These are phyloP conservation scores for Plantago rigida DNA, from an alignment of 305 asterid genomes.

Conservation along the genomic window DNA sequence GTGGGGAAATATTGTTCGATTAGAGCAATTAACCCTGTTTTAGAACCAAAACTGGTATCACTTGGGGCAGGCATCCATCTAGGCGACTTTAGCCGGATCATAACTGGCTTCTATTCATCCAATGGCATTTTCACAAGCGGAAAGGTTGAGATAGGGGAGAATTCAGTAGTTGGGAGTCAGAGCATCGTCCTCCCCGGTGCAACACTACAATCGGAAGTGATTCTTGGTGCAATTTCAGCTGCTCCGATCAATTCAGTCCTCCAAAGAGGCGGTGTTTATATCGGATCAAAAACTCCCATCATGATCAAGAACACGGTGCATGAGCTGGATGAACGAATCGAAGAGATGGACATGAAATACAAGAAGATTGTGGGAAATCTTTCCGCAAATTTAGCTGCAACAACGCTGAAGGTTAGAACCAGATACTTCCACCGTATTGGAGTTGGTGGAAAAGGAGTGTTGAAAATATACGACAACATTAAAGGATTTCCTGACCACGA, in stretches of 20 bases:
- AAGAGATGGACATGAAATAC: slow-evolving; percentile 67
- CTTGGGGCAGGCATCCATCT: slow-evolving; percentile 70
- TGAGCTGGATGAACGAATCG: slow-evolving; percentile 60
- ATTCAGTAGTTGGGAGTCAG: slow-evolving; percentile 75
- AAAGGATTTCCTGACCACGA: slow-evolving; percentile 58
- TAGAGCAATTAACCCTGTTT: slow-evolving; percentile 72
- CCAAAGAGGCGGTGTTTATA: slow-evolving; percentile 65
- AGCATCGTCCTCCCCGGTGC: slow-evolving; percentile 69
- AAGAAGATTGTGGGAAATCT: slow-evolving; percentile 77
- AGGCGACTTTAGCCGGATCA: slow-evolving; percentile 74
- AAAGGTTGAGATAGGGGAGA: slow-evolving; percentile 48
- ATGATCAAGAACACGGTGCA: slow-evolving; percentile 71
- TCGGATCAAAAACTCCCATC: slow-evolving; percentile 62
- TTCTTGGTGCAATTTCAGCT: slow-evolving; percentile 77
- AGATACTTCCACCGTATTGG: slow-evolving; percentile 84
- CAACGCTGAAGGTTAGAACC: slow-evolving; percentile 65
- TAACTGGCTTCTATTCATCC: slow-evolving; percentile 54
- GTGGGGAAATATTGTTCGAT: slow-evolving; percentile 69
- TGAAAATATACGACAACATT: slow-evolving; percentile 47
- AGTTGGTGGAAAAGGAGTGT: slow-evolving; percentile 56
- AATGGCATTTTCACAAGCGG: slow-evolving; percentile 37
- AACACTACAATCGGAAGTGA: slow-evolving; percentile 49
- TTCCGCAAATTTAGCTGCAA: slow-evolving; percentile 74
- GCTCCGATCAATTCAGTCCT: slow-evolving; percentile 61
- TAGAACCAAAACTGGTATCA: slow-evolving; percentile 51